phyloP scores from a whole-genome alignment of 768 basidiomycete genomes.

The Dendrothele bispora region DNA sequence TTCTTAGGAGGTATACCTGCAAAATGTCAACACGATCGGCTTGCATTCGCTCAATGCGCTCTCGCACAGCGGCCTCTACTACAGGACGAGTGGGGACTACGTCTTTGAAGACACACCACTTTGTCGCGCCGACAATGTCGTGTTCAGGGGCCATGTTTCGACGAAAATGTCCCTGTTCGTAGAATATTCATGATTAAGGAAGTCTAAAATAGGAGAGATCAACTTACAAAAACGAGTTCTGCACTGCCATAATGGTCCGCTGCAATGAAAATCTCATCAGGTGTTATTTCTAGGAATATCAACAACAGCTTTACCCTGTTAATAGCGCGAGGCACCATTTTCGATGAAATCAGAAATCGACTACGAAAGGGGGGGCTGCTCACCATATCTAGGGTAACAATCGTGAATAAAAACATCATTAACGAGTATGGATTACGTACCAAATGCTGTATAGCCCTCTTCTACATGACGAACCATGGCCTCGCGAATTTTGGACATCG shows the following conservation, averaged over 20 bases:
- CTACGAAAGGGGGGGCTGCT: constrained; percentile 17
- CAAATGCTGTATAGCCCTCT: constrained; percentile 64
- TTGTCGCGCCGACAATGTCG: constrained; percentile 70
- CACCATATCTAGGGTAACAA: constrained; percentile 52
- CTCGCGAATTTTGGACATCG: constrained; percentile 60
- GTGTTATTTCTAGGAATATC: constrained; percentile 8
- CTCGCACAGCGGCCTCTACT: constrained; percentile 64
- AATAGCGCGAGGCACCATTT: too few relatives aligned
- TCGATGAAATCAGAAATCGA: not conserved
- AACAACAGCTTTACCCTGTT: constrained; percentile 8
- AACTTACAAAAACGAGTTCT: constrained; percentile 74
- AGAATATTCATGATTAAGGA: constrained; percentile 11
- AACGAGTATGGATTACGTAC: constrained; percentile 28
- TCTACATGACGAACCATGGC: constrained; percentile 67
- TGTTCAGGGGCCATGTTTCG: constrained; percentile 38
- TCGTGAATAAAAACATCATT: not conserved
- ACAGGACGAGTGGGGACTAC: constrained; percentile 48
- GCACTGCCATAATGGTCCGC: constrained; percentile 89
- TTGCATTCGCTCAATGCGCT: constrained; percentile 71
- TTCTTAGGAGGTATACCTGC: constrained; percentile 49
- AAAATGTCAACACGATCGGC: constrained; percentile 62
- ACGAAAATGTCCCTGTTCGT: constrained; percentile 81
- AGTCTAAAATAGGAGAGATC: constrained; percentile 2
- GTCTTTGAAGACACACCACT: constrained; percentile 80
- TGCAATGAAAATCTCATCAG: too few relatives aligned